Evolutionary conservation across 768 basidiomycete genomes (phyloP), one percentile per base, ranked within the genome.

Genomic region (Panaeolus cyanescens): DNA sequence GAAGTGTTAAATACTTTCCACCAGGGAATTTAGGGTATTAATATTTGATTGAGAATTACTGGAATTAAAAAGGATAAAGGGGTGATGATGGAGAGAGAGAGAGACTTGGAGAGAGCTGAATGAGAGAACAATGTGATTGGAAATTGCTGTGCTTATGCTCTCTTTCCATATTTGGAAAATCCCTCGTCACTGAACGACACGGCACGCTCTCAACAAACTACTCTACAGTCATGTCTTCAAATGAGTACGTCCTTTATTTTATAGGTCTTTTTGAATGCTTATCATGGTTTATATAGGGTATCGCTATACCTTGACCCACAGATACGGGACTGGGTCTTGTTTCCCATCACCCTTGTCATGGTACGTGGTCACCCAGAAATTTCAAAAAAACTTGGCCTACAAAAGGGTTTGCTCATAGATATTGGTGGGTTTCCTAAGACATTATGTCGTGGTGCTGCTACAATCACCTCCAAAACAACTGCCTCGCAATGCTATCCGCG

Each of bases 291-390:
- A 25, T 65, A n/a, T 63, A 85, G 83, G 53, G 77, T 79, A 13
- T 84, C 83, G 36, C 75, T 85, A 62, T 85, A 95, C 76, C 88
- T 98, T 54, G 95, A 98, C 79, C 96, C 95, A 40, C 93, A 95
- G 76, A 98, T 98, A 74, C 87, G 95, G 67, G 94, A 92, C 71
- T 93, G 90, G 91, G 89, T 98, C 42, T 77, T 98, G 61, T 95
- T 98, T 77, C 96, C 96, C 57, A 97, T 98, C 77, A 98, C 95
- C 56, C 80, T 97, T 63, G 95, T 98, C 72, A 97, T 97, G 95
- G 96, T 93, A 64, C 68, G 85, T 77, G 62, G 57, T 63, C 58
- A 50, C 25, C 45, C 17, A 8, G 45, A 50, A 50, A 50, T 50
- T 45, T 50, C 45, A 15, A 50, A 50, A n/a, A 58, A 40, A 42